Evolutionary conservation across 306 rosid species (phyloP).

Genomic region (Gillenia trifoliata): DNA sequence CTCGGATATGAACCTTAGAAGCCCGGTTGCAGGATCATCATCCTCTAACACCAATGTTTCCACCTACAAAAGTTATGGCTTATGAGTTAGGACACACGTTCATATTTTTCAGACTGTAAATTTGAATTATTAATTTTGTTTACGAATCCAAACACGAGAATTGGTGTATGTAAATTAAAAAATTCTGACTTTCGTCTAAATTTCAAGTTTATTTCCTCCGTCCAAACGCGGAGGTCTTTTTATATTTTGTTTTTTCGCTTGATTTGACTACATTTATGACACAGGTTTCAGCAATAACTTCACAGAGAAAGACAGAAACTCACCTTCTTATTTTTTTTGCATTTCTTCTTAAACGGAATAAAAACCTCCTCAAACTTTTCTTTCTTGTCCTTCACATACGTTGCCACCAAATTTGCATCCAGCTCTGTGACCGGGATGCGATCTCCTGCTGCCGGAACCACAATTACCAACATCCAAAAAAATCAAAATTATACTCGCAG

Average conservation of each 20-base stretch:
- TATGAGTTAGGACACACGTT: background rate
- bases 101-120: background rate
- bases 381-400: constrained; percentile 56
- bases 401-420: constrained; percentile 43
- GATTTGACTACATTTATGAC: too few relatives aligned
- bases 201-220: too few relatives aligned
- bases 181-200: too few relatives aligned
- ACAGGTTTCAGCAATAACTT: too few relatives aligned
- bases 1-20: constrained; percentile 54
- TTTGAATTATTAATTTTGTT: background rate
- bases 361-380: constrained; percentile 59
- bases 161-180: too few relatives aligned
- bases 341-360: constrained; percentile 51
- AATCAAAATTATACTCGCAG: background rate
- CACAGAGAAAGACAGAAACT: background rate
- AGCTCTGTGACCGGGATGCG: constrained; percentile 53
- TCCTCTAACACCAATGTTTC: constrained; percentile 80
- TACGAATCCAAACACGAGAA: too few relatives aligned
- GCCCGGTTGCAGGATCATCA: constrained; percentile 67
- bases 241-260: too few relatives aligned
- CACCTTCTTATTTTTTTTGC: constrained; percentile 43
- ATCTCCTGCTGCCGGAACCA: constrained; percentile 57
- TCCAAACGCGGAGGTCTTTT: too few relatives aligned
- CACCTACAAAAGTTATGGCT: constrained; percentile 39
- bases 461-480: background rate